Base-by-base conservation (phyloP, 371 early-diverging fungal genomes). In the Mortierella sp. region DNA sequence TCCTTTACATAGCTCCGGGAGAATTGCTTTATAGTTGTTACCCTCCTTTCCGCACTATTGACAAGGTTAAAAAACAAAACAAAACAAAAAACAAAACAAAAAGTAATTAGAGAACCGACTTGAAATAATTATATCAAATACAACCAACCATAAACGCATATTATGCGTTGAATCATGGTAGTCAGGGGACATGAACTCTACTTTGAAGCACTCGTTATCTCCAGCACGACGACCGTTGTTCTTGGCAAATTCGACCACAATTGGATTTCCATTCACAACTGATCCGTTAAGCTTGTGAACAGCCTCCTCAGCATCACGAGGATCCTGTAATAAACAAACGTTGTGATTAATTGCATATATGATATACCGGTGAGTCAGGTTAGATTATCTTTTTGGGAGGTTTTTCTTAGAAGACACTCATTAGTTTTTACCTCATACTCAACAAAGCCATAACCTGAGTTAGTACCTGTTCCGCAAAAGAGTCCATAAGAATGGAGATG, bases 241-340 rank as follows among this genome's bases (percentile, higher is more conserved):
- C 83, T 89, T 88, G 63, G 92, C 91, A 70, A 85, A 85, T 72
- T 92, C 92, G 37, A 91, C 92, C 13, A 91, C 89, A 55, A 92
- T 90, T 55, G 84, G 82, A 47, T 75, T 81, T 64, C 90, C 91
- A 29, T 84, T 85, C 42, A 92, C 71, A 28, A 83, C 68, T 59
- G 87, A 82, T 7, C 93, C 92, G 70, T 93, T 85, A 37, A 91
- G 85, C 70, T 89, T 89, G 62, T 88, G 85, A 63, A 92, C 84
- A 51, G 94, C 94, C 76, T 93, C 93, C 49, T 93, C 92, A 57
- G 94, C 94, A 73, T 93, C 94, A 70, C 91, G 89, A 23, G 81
- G 82, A 70, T 92, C 88, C 84, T 82, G 28, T 59, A 26, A 22
- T 29, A 19, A 42, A 17, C 12, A 60, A 29, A 29, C 9, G 0